These are phyloP conservation scores for Waltiozyma solani DNA, from an alignment of 1,139 yeast species.

Conservation along the genomic window DNA sequence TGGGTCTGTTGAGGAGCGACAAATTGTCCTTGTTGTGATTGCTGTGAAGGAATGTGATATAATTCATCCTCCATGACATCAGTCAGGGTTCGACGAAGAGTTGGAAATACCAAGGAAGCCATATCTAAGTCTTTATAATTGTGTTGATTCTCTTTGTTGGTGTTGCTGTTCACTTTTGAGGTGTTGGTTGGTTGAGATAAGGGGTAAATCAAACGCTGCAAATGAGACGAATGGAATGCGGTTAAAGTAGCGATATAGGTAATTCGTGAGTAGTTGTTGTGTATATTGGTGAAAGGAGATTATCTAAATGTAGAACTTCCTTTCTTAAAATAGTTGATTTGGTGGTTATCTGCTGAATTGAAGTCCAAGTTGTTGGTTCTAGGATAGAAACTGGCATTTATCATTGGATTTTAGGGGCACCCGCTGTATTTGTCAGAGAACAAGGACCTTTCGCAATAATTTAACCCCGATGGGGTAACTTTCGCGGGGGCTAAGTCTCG, in stretches of 20 bases:
- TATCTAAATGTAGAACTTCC: too few species aligned
- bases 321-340: background rate
- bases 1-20: slow-evolving; percentile 9
- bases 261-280: too few species aligned
- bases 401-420: background rate
- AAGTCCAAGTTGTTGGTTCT: background rate
- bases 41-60: slow-evolving; percentile 30
- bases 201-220: background rate
- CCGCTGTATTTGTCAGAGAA: background rate
- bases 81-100: slow-evolving; percentile 42
- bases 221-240: background rate
- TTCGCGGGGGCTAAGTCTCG: background rate
- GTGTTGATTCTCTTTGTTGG: background rate
- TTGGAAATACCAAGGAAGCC: slow-evolving; percentile 39
- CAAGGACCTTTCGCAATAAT: background rate
- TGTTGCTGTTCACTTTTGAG: background rate
- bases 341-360: background rate
- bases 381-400: background rate
- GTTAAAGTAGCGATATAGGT: background rate
- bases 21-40: slow-evolving; percentile 16
- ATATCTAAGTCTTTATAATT: slow-evolving; percentile 17
- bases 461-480: background rate
- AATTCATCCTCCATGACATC: slow-evolving; percentile 61
- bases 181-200: background rate
- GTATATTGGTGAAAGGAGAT: too few species aligned